These are phyloP conservation scores for Candida insectorum DNA, from an alignment of 805 yeast genomes.

Conservation along the genomic window DNA sequence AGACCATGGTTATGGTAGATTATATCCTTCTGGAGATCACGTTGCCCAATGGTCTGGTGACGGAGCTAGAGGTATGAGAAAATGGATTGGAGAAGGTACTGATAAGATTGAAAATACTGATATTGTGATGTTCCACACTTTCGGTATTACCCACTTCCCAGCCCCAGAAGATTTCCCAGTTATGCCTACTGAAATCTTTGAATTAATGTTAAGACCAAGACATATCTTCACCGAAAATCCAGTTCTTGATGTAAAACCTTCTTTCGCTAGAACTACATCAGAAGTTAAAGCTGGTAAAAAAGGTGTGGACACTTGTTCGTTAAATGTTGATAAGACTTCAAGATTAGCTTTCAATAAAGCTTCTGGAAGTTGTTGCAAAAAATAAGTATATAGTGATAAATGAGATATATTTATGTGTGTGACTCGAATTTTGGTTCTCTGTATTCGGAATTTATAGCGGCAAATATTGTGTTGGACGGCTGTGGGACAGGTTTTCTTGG, in stretches of 20 bases:
- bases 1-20: conserved; percentile 48
- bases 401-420: neutral
- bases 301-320: conserved; percentile 33
- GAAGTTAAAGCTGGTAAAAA: conserved; percentile 35
- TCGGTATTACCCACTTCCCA: conserved; percentile 84
- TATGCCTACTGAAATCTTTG: conserved; percentile 84
- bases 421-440: no score
- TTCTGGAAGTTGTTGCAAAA: conserved; percentile 19
- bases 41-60: conserved; percentile 75
- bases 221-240: conserved; percentile 79
- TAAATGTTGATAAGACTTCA: conserved; percentile 37
- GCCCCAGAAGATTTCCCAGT: conserved; percentile 88
- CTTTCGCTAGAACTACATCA: conserved; percentile 40
- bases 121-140: conserved; percentile 73
- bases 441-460: no score
- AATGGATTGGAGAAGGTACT: conserved; percentile 63
- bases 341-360: conserved; percentile 36
- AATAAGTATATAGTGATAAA: no score
- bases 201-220: conserved; percentile 72
- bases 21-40: conserved; percentile 79
- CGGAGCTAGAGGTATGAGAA: conserved; percentile 61
- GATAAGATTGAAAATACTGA: conserved; percentile 65
- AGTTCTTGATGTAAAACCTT: conserved; percentile 69
- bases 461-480: no score
- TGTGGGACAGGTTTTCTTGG: no score